Evolutionary conservation across 23 red algal genomes (phyloP).

Genomic region (Chondrus crispus): DNA sequence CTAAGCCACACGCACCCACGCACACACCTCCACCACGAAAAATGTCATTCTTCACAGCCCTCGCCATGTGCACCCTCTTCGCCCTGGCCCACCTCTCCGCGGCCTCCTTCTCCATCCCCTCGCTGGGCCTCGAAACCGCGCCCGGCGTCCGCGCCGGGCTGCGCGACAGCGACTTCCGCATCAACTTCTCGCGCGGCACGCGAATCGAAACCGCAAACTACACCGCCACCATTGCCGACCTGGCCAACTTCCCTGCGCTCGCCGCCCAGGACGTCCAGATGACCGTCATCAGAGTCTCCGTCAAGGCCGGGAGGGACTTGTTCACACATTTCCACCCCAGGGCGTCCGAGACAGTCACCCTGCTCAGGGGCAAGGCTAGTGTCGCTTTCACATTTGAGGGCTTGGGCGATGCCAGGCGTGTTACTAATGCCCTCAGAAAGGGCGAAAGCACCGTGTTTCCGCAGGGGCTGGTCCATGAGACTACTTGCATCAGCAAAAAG

Average conservation of each 20-base stretch:
- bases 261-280: background rate
- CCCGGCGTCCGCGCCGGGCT: background rate
- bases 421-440: background rate
- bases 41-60: too few species aligned
- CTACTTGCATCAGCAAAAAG: background rate
- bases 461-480: conserved; percentile 1
- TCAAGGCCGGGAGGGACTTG: background rate
- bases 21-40: too few species aligned
- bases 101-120: too few species aligned
- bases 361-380: background rate
- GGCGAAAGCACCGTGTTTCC: conserved; percentile 5
- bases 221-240: background rate
- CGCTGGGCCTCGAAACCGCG: background rate
- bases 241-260: background rate
- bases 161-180: background rate
- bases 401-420: background rate
- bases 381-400: background rate
- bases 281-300: background rate
- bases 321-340: conserved; percentile 7
- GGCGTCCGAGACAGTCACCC: background rate
- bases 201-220: background rate
- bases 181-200: background rate
- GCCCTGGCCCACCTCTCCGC: too few species aligned
- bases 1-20: too few species aligned
- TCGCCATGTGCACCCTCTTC: too few species aligned